phyloP scores from a whole-genome alignment of 495 filamentous ascomycete genomes.

The Letharia columbiana region DNA sequence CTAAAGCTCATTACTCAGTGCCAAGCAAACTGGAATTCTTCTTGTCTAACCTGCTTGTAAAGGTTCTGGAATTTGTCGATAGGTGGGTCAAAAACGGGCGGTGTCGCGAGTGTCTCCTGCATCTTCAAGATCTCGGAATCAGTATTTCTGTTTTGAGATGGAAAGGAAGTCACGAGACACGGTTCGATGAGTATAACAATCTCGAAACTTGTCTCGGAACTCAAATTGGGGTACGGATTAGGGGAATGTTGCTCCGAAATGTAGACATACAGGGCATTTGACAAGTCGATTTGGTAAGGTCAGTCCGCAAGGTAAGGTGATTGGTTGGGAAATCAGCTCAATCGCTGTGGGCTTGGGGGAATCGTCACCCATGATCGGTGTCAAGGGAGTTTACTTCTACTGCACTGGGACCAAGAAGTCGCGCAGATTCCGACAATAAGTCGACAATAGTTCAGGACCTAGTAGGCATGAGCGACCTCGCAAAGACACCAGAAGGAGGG shows the following conservation, averaged over 20 bases:
- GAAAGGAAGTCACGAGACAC: no score
- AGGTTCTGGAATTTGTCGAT: conserved; percentile 27
- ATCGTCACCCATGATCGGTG: neutral
- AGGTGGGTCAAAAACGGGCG: conserved; percentile 26
- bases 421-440: neutral
- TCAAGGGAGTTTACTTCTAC: neutral
- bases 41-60: conserved; percentile 15
- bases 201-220: no score
- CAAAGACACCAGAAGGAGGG: neutral
- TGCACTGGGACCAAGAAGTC: neutral
- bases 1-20: neutral
- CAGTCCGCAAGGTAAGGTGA: conserved; percentile 22
- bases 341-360: conserved; percentile 4
- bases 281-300: conserved; percentile 22
- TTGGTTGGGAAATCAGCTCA: conserved; percentile 13
- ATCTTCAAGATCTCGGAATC: neutral
- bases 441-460: neutral
- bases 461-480: neutral
- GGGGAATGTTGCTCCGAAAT: no score
- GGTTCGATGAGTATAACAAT: no score
- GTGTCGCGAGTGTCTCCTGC: conserved; percentile 27
- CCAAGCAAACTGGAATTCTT: neutral
- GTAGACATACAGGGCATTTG: conserved; percentile 19
- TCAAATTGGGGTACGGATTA: no score
- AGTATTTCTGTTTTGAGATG: no score